phyloP scores from a whole-genome alignment of 352 stramenopile species.

The Pythium vanterpoolii region DNA sequence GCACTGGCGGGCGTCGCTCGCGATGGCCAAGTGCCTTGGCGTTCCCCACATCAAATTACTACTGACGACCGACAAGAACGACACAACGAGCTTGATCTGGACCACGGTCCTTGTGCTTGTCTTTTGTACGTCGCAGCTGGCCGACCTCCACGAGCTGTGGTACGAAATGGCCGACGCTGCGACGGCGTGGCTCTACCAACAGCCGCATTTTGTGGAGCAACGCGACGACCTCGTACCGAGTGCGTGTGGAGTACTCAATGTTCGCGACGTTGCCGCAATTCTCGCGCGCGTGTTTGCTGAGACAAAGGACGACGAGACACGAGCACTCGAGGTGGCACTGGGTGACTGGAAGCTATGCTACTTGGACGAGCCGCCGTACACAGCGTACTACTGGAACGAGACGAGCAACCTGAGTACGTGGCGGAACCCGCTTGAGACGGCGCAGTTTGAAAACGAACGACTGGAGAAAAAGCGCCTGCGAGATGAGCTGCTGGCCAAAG shows the following conservation, averaged over 20 bases:
- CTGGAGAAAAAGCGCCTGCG: conserved; percentile 29
- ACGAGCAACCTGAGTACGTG: conserved; percentile 52
- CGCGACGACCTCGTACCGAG: conserved; percentile 49
- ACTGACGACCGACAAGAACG: conserved; percentile 39
- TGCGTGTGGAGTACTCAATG: conserved; percentile 33
- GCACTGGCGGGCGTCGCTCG: conserved; percentile 40
- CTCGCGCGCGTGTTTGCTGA: conserved; percentile 40
- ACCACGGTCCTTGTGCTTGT: conserved; percentile 45
- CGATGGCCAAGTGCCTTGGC: conserved; percentile 41
- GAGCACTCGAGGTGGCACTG: conserved; percentile 25
- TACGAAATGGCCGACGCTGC: conserved; percentile 36
- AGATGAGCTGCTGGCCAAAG: conserved; percentile 32
- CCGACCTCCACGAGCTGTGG: conserved; percentile 51
- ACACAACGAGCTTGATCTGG: conserved; percentile 50
- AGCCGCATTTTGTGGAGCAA: conserved; percentile 46
- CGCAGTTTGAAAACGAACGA: conserved; percentile 34
- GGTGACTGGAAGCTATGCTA: conserved; percentile 57
- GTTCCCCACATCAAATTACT: conserved; percentile 34
- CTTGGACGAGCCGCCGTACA: conserved; percentile 55
- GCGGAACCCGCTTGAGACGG: conserved; percentile 49
- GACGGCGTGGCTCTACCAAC: conserved; percentile 41
- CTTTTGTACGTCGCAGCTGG: conserved; percentile 35
- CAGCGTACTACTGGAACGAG: conserved; percentile 64
- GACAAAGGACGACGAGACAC: conserved; percentile 25
- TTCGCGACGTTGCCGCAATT: conserved; percentile 31